Percentiles rank a stretch among this genome's conserved stretches.
phyloP scores from a whole-genome alignment of 345 rosid species.

The Eucalyptus erythrocorys region DNA sequence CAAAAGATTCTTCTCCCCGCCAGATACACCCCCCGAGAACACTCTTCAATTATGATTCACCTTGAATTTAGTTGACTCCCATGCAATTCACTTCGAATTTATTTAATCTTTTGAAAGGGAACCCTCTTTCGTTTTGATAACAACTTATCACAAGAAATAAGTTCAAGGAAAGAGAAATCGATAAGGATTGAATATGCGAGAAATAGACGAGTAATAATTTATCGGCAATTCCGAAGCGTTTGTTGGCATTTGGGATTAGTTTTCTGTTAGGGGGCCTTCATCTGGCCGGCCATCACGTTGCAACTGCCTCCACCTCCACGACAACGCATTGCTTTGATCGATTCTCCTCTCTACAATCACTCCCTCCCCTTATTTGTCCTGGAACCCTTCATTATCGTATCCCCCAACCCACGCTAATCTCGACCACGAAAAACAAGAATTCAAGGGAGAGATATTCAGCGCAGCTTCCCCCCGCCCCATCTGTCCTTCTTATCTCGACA shows the following conservation, averaged over 20 bases:
- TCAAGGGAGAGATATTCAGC: neutral
- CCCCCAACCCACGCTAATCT: neutral
- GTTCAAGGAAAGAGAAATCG: neutral
- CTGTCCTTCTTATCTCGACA: neutral
- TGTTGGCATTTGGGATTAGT: neutral
- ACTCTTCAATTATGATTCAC: neutral
- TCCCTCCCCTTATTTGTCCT: neutral
- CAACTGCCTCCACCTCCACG: neutral
- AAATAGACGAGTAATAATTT: neutral
- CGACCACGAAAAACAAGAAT: neutral
- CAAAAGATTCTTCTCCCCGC: neutral
- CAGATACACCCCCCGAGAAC: neutral
- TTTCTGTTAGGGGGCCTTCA: neutral
- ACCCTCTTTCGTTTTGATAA: neutral
- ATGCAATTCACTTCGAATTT: neutral
- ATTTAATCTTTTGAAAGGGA: neutral
- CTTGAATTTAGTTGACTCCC: neutral
- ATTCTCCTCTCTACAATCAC: neutral
- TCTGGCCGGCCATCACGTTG: neutral
- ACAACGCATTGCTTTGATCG: neutral
- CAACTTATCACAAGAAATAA: fast-evolving
- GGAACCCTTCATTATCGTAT: neutral
- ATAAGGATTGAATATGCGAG: neutral
- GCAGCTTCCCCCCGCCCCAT: neutral
- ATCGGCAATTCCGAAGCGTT: neutral